A percentile compares a stretch with the other conserved stretches of the same genome.
These are phyloP conservation scores for Candida albicans DNA, from an alignment of 1,139 yeast genomes.

Conservation along the genomic window DNA sequence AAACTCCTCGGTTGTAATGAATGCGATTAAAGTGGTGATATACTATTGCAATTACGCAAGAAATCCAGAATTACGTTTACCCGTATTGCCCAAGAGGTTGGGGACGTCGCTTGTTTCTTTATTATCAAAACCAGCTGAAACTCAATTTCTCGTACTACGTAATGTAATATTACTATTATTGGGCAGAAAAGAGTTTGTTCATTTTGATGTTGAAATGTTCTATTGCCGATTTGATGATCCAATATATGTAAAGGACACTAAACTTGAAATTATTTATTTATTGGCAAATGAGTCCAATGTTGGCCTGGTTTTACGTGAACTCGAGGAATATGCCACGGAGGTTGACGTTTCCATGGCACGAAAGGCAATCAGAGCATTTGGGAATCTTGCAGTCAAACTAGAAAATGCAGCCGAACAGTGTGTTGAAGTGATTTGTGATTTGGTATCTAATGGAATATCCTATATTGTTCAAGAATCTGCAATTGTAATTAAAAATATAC, in stretches of 20 bases:
- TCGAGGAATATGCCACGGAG: slow-evolving; percentile 84
- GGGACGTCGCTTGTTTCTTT: slow-evolving; percentile 74
- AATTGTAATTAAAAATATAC: slow-evolving; percentile 71
- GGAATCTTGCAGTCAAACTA: slow-evolving; percentile 80
- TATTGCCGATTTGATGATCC: slow-evolving; percentile 86
- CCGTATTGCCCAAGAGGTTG: slow-evolving; percentile 57
- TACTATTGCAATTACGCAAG: slow-evolving; percentile 71
- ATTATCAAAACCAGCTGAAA: slow-evolving; percentile 76
- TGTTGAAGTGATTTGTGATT: slow-evolving; percentile 59
- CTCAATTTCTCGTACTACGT: slow-evolving; percentile 79
- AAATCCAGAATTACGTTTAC: slow-evolving; percentile 43
- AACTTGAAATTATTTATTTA: slow-evolving; percentile 79
- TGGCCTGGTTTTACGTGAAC: slow-evolving; percentile 63
- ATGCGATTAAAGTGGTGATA: slow-evolving; percentile 68
- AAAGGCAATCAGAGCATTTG: slow-evolving; percentile 86
- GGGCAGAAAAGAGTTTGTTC: slow-evolving; percentile 61
- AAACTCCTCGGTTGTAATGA: slow-evolving; percentile 79
- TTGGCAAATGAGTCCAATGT: slow-evolving; percentile 69
- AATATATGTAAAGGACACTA: slow-evolving; percentile 85
- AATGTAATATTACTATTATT: slow-evolving; percentile 76
- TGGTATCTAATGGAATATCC: slow-evolving; percentile 66
- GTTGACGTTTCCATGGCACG: slow-evolving; percentile 84
- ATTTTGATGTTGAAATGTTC: slow-evolving; percentile 71
- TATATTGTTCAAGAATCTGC: slow-evolving; percentile 81
- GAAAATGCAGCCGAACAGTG: slow-evolving; percentile 57